Evolutionary conservation across 1,139 yeast genomes (phyloP).

Genomic region (Yamadazyma epiphylla): DNA sequence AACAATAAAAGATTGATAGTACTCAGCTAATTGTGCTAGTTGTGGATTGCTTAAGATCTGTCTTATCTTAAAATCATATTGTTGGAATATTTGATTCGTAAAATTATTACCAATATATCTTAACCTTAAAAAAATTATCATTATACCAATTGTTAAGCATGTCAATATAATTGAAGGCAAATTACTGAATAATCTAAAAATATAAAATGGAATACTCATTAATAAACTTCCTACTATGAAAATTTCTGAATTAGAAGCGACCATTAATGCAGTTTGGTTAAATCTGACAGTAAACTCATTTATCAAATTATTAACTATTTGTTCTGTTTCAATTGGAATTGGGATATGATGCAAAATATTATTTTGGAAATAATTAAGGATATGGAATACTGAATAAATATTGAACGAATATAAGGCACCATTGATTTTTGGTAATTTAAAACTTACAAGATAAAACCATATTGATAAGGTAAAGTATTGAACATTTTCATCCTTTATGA

Average conservation of each 20-base stretch:
- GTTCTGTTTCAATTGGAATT: slow-evolving; percentile 16
- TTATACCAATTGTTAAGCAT: slow-evolving; percentile 14
- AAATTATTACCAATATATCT: slow-evolving; percentile 41
- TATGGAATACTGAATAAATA: slow-evolving; percentile 57
- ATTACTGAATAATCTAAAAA: slow-evolving; percentile 11
- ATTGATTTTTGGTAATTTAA: slow-evolving; percentile 25
- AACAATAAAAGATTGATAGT: slow-evolving; percentile 6
- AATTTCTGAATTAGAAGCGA: slow-evolving; percentile 48
- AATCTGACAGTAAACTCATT: slow-evolving; percentile 32
- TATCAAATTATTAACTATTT: slow-evolving; percentile 21
- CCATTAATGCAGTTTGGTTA: slow-evolving; percentile 43
- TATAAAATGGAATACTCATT: slow-evolving; percentile 14
- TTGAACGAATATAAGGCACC: slow-evolving; percentile 50
- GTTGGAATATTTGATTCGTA: slow-evolving; percentile 36
- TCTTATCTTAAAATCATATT: slow-evolving; percentile 33
- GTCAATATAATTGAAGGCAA: slow-evolving; percentile 18
- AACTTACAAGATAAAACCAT: slow-evolving; percentile 29
- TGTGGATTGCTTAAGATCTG: slow-evolving; percentile 26
- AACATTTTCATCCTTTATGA: slow-evolving; percentile 44
- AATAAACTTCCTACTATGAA: slow-evolving; percentile 19
- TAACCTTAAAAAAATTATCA: slow-evolving; percentile 42
- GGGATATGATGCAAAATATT: slow-evolving; percentile 21
- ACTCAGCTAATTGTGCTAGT: slow-evolving; percentile 13
- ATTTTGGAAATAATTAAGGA: slow-evolving; percentile 45
- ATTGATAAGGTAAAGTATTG: slow-evolving; percentile 46